Evolutionary conservation across 2,329 filamentous ascomycete genomes (phyloP).

Genomic region (Aspergillus piperis): DNA sequence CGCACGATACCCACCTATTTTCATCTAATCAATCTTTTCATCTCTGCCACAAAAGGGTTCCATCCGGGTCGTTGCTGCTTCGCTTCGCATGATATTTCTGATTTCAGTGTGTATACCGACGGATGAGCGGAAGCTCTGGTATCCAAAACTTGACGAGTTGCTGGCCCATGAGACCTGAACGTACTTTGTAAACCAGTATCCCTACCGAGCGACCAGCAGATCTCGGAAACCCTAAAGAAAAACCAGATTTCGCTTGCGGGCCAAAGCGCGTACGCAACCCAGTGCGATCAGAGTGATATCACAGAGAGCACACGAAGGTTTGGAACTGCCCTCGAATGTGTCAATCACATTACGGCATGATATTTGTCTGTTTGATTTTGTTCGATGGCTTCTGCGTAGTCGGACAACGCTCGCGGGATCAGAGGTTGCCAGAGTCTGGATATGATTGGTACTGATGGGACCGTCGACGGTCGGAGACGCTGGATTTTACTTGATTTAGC

Average conservation of each 20-base stretch:
- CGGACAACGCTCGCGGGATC: not conserved
- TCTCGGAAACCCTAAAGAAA: conserved; percentile 1
- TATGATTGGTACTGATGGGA: not conserved
- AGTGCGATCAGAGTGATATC: conserved; percentile 5
- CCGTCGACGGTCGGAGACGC: conserved; percentile 1
- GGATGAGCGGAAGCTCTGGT: not conserved
- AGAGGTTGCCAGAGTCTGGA: not conserved
- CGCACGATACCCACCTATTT: conserved; percentile 23
- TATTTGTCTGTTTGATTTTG: not conserved
- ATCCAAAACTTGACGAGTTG: not conserved
- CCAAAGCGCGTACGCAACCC: conserved; percentile 5
- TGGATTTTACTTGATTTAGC: conserved; percentile 5
- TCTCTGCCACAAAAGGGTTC: conserved; percentile 11
- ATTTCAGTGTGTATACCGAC: not conserved
- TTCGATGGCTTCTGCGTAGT: not conserved
- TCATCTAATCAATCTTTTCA: conserved; percentile 30
- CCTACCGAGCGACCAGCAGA: not conserved
- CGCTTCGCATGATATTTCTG: not conserved
- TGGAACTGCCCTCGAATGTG: not conserved
- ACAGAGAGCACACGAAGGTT: not conserved
- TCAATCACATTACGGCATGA: not conserved
- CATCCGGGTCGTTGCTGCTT: not conserved
- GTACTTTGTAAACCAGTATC: not conserved
- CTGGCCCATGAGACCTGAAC: not conserved
- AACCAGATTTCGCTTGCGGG: conserved; percentile 2